A percentile compares a stretch with the other conserved stretches of the same genome.
Evolutionary conservation across 2,329 filamentous ascomycete genomes (phyloP).

Genomic region (Allantophomopsis cytisporea): DNA sequence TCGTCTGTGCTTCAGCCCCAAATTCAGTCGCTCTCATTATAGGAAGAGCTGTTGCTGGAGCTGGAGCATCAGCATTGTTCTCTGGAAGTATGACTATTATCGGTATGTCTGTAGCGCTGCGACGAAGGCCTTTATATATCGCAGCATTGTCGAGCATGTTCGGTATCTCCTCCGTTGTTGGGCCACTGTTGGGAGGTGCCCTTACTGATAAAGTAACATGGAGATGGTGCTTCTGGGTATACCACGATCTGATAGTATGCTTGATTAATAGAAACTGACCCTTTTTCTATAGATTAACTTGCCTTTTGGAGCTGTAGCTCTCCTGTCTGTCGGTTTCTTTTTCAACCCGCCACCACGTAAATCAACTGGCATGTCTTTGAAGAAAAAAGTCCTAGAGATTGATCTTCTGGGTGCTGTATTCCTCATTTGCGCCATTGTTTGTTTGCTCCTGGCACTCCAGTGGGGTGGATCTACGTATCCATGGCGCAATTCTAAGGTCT

Average conservation of each 20-base stretch:
- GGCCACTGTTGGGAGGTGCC: slow-evolving; percentile 22
- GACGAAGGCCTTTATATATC: slow-evolving; percentile 17
- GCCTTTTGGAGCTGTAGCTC: slow-evolving; percentile 25
- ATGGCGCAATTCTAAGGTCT: slow-evolving; percentile 28
- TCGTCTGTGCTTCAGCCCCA: slow-evolving; percentile 20
- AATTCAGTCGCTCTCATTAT: slow-evolving; percentile 18
- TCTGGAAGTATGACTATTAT: slow-evolving; percentile 18
- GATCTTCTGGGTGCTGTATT: slow-evolving; percentile 30
- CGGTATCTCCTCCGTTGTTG: slow-evolving; percentile 18
- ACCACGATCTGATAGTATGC: slow-evolving; percentile 17
- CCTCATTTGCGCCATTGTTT: slow-evolving; percentile 29
- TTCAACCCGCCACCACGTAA: slow-evolving; percentile 26
- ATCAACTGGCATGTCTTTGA: slow-evolving; percentile 15
- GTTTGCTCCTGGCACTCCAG: slow-evolving; percentile 31
- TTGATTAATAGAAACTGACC: slow-evolving; percentile 12
- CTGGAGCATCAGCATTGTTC: slow-evolving; percentile 17
- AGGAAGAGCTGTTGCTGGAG: slow-evolving; percentile 18
- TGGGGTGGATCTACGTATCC: slow-evolving; percentile 30
- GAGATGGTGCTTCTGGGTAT: slow-evolving; percentile 22
- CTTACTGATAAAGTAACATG: slow-evolving; percentile 24
- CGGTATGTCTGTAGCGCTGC: slow-evolving; percentile 22
- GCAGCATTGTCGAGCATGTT: slow-evolving; percentile 18
- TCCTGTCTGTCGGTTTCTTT: slow-evolving; percentile 24
- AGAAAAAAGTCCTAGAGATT: slow-evolving; percentile 30
- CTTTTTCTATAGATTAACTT: slow-evolving; percentile 26